Evolutionary conservation across 257 asterid species (phyloP).

Genomic region (Schizonepeta tenuifolia): DNA sequence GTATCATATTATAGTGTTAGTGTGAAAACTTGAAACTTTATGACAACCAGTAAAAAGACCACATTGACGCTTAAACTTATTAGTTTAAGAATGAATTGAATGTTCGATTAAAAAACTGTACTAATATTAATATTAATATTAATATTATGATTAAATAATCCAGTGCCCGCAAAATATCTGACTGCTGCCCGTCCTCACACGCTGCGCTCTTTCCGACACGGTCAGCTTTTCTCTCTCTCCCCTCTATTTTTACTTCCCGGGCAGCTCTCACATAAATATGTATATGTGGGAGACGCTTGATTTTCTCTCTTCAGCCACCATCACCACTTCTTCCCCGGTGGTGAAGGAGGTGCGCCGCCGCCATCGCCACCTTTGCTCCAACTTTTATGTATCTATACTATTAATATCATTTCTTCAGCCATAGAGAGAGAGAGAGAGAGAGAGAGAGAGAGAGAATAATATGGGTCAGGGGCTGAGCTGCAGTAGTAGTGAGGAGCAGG

Average conservation of each 20-base stretch:
- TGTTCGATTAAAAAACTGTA: too few species aligned
- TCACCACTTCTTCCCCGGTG: conserved; percentile 51
- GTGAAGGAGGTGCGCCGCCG: conserved; percentile 46
- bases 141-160: conserved; percentile 31
- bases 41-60: conserved; percentile 22
- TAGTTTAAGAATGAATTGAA: conserved; percentile 23
- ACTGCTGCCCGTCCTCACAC: conserved; percentile 63
- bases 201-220: conserved; percentile 40
- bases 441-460: conserved; percentile 1
- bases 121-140: too few species aligned
- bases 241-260: conserved; percentile 40
- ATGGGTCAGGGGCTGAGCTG: conserved; percentile 99
- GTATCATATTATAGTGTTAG: too few species aligned
- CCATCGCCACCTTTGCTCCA: conserved; percentile 14
- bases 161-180: conserved; percentile 70
- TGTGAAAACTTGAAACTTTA: conserved; percentile 35
- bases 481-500: conserved; percentile 66
- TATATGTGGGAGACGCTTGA: conserved; percentile 35
- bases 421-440: too few species aligned
- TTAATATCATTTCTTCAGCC: background rate
- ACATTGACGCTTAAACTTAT: conserved; percentile 22
- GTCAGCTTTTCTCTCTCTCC: conserved; percentile 43
- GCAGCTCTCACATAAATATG: conserved; percentile 54
- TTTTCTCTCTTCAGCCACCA: conserved; percentile 38
- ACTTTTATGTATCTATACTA: background rate